phyloP scores from a whole-genome alignment of 2,329 filamentous ascomycete species.

The Cercospora sp. region DNA sequence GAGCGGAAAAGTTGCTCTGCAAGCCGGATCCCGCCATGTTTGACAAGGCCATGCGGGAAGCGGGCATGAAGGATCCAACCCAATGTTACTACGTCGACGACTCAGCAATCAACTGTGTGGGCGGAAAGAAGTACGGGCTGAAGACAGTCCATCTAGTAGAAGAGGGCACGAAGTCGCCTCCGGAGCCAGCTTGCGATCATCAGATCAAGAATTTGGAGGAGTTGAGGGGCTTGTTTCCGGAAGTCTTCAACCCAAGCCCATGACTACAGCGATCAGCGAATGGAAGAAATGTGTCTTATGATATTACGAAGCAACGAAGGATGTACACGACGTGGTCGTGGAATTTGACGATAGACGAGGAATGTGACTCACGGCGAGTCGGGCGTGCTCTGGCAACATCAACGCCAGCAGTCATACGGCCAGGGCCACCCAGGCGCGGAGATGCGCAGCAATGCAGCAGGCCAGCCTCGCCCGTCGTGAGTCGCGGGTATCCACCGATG shows the following conservation, averaged over 20 bases:
- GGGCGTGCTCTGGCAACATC: not conserved
- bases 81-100: conserved; percentile 96
- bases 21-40: conserved; percentile 86
- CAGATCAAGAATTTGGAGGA: conserved; percentile 76
- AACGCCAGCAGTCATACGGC: not conserved
- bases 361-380: not conserved
- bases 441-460: not conserved
- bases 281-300: not conserved
- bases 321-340: not conserved
- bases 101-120: conserved; percentile 76
- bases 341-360: not conserved
- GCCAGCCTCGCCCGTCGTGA: not conserved
- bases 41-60: conserved; percentile 83
- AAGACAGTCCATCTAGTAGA: conserved; percentile 83
- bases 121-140: conserved; percentile 80
- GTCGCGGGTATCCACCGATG: not conserved
- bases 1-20: conserved; percentile 70
- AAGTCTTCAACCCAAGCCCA: conserved; percentile 69
- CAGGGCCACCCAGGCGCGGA: not conserved
- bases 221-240: conserved; percentile 72
- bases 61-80: conserved; percentile 64
- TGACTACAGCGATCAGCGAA: conserved; percentile 15
- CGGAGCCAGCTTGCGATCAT: conserved; percentile 62
- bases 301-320: conserved; percentile 2
- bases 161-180: conserved; percentile 63